Evolutionary conservation across 495 filamentous ascomycete genomes (phyloP), one percentile per base, ranked within the genome.

Genomic region (Penicillium crystallinum): DNA sequence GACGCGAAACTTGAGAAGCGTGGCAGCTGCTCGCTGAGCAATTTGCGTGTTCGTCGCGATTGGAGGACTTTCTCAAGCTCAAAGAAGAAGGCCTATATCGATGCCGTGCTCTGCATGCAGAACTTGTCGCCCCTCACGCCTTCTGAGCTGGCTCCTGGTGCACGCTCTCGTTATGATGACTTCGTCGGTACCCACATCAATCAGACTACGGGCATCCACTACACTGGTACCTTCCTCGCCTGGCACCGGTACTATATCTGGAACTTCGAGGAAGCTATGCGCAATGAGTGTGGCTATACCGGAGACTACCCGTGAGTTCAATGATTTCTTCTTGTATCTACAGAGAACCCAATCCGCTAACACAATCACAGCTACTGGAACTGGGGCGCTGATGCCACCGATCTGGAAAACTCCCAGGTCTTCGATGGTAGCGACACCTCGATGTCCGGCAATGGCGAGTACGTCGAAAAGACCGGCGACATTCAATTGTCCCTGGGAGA

Each of bases 201-300:
- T 51, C 76, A 87, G 60, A 84, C 82, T 4, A 56, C 72, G 12
- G 49, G 55, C 2, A 86, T 88, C 48, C 87, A 90, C 59, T 79
- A 71, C 49, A 81, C 79, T 5, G 84, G 82, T 17, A 81, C 77
- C 50, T 87, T 91, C 67, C 68, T 88, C 27, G 66, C 79, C 1
- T 90, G 86, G 83, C 87, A 91, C 60, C 75, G 87, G 15, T 85
- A 84, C 65, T 90, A 81, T 59, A 70, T 78, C 34, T 79, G 68
- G 51, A 67, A 69, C 7, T 89, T 82, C 62, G 88, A 90, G 62
- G 74, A 83, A 59, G 82, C 86, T 1, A 72, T 91, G 18, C 72
- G 77, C 19, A 75, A 83, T 12, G 86, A 91, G 57, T 90, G 88
- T 58, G 84, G 83, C 36, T 90, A 88, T 57, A 79, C 58, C 0